A percentile compares a stretch with the other conserved stretches of the same genome.
Evolutionary conservation across 129 eudicot genomes (phyloP).

Genomic region (Gnaphalium uliginosum): DNA sequence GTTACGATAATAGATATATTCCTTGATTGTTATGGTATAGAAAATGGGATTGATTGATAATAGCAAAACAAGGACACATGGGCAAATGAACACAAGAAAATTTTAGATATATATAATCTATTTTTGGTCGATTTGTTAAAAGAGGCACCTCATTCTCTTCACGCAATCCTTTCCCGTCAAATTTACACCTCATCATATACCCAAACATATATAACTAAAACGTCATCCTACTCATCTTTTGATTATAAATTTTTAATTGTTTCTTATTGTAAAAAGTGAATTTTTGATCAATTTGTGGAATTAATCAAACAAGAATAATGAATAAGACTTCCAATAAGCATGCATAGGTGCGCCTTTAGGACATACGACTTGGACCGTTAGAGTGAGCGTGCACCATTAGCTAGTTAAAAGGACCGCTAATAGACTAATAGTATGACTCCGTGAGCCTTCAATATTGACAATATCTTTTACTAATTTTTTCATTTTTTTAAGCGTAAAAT

Average conservation of each 20-base stretch:
- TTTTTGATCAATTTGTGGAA: background rate
- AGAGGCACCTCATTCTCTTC: conserved; percentile 23
- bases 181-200: conserved; percentile 5
- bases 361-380: background rate
- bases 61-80: conserved; percentile 10
- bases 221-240: background rate
- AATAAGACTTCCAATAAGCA: conserved; percentile 1
- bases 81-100: conserved; percentile 21
- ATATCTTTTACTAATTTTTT: background rate
- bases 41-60: no score
- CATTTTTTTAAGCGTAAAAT: no score
- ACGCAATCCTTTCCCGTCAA: conserved; percentile 30
- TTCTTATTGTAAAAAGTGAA: background rate
- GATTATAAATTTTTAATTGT: background rate
- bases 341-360: background rate
- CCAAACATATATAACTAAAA: background rate
- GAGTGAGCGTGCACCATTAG: background rate
- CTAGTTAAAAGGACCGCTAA: background rate
- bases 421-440: background rate
- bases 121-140: conserved; percentile 26
- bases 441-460: background rate
- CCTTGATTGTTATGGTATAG: background rate
- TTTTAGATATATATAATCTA: conserved; percentile 29
- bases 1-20: no score
- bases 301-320: background rate